phyloP scores from a whole-genome alignment of 2,329 filamentous ascomycete genomes.

The Apiospora saccharicola region DNA sequence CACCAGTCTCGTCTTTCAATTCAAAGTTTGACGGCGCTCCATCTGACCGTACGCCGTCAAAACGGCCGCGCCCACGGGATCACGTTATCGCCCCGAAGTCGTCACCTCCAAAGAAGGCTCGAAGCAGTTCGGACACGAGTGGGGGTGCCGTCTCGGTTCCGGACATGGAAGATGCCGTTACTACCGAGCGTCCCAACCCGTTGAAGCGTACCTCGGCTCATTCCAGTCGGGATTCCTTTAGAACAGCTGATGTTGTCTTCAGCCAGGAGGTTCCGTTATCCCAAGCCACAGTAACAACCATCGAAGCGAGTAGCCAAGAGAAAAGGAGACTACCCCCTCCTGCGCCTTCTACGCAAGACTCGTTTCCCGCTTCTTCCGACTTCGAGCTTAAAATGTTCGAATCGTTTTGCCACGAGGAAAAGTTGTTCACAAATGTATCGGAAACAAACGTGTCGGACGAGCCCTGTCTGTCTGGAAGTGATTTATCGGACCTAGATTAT shows the following conservation, averaged over 20 bases:
- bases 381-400: slow-evolving; percentile 36
- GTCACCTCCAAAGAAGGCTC: not conserved
- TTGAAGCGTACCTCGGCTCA: slow-evolving; percentile 8
- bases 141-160: not conserved
- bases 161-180: not conserved
- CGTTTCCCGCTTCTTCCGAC: slow-evolving; percentile 36
- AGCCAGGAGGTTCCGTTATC: slow-evolving; percentile 36
- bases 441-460: slow-evolving; percentile 4
- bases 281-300: slow-evolving; percentile 44
- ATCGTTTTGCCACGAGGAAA: slow-evolving; percentile 32
- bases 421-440: not conserved
- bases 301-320: slow-evolving; percentile 38
- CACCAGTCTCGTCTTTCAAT: not conserved
- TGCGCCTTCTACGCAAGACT: slow-evolving; percentile 32
- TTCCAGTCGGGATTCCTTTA: slow-evolving; percentile 3
- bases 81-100: not conserved
- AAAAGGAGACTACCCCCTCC: slow-evolving; percentile 30
- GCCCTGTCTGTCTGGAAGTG: slow-evolving; percentile 15
- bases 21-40: not conserved
- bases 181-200: not conserved
- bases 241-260: slow-evolving; percentile 38
- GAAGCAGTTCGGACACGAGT: not conserved
- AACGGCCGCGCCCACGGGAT: not conserved
- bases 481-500: not conserved
- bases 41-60: not conserved